Percentiles rank a stretch among this genome's conserved stretches.
These are phyloP conservation scores for Sphaceloma murrayae DNA, from an alignment of 2,329 filamentous ascomycete species.

Conservation along the genomic window DNA sequence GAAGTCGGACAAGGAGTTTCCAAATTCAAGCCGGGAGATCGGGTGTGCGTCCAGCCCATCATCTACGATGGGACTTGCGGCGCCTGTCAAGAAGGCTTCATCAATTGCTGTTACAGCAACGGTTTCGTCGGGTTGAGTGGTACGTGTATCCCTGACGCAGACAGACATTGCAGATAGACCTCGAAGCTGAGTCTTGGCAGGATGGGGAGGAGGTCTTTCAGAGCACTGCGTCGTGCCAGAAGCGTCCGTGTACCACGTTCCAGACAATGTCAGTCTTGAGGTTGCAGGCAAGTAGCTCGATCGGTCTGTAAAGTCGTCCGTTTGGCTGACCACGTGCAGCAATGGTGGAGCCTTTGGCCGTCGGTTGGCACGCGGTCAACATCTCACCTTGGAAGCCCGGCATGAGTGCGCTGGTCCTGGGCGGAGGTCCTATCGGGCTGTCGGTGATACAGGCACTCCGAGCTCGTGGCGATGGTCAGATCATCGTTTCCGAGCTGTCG, in stretches of 20 bases:
- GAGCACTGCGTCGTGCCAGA: slow-evolving; percentile 44
- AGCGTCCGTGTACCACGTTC: slow-evolving; percentile 38
- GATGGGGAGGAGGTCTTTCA: slow-evolving; percentile 45
- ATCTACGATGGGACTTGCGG: slow-evolving; percentile 46
- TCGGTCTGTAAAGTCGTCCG: no score
- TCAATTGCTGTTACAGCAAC: slow-evolving; percentile 47
- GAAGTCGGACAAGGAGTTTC: slow-evolving; percentile 43
- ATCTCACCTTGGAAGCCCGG: slow-evolving; percentile 40
- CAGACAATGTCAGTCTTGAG: slow-evolving; percentile 44
- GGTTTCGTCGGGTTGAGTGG: slow-evolving; percentile 45
- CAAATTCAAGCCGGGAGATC: slow-evolving; percentile 38
- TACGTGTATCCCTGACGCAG: slow-evolving; percentile 22
- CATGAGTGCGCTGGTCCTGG: slow-evolving; percentile 41
- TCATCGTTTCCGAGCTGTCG: slow-evolving; percentile 46
- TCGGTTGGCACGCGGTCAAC: slow-evolving; percentile 48
- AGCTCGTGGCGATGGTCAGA: slow-evolving; percentile 37
- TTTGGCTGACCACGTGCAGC: no score
- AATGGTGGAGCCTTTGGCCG: slow-evolving; percentile 45
- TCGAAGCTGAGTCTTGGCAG: slow-evolving; percentile 18
- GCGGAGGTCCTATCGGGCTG: slow-evolving; percentile 46
- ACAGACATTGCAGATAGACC: slow-evolving; percentile 4
- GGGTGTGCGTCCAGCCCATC: slow-evolving; percentile 44
- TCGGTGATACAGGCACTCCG: slow-evolving; percentile 40
- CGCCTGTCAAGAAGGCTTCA: slow-evolving; percentile 42
- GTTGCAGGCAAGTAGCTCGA: slow-evolving; percentile 36